Evolutionary conservation across 2,329 filamentous ascomycete genomes (phyloP), one percentile per base, ranked within the genome.

Genomic region (Metarhizium guizhouense): DNA sequence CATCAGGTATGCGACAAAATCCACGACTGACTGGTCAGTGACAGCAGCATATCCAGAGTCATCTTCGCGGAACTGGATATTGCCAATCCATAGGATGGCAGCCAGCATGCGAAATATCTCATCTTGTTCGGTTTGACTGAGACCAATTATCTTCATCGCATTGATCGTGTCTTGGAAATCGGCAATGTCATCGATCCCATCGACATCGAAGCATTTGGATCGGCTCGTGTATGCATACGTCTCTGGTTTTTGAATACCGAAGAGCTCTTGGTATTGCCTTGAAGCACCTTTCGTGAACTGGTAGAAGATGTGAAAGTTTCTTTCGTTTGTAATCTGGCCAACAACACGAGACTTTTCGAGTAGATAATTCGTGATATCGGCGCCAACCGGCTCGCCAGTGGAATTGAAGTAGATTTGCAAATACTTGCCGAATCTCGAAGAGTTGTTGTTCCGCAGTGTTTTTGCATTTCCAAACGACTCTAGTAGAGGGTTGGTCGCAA

Each of bases 261-360:
- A 96, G n/a, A 78, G 85, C 65, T 94, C 85, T 69, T 90, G 81
- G 72, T 97, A 95, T 57, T 87, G 83, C 62, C 87, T 80, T n/a
- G 91, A 88, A 10, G 93, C 93, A 4, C 89, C 91, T 74, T 97
- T 99, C 50, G 94, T 90, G 72, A 97, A 96, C 72, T 99, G 94
- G 74, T 99, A 99, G 72, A 99, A 99, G 66, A 99, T 97, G 74
- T 99, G 94, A 72, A 99, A 99, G 74, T 96, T 97, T 63, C 94
- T 85, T 79, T 99, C 94, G 70, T 96, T 95, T 57, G 76, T 79
- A 63, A 97, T 97, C 75, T 97, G 94, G 16, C 93, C 91, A 10
- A 96, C 91, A 18, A 99, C 94, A 75, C 94, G 83, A 51, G 90
- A 86, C 78, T 97, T 97, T 71, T 99, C 94, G 54, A 99, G 80